Evolutionary conservation across 1,139 yeast species (phyloP).

Genomic region (Candida tropicalis): DNA sequence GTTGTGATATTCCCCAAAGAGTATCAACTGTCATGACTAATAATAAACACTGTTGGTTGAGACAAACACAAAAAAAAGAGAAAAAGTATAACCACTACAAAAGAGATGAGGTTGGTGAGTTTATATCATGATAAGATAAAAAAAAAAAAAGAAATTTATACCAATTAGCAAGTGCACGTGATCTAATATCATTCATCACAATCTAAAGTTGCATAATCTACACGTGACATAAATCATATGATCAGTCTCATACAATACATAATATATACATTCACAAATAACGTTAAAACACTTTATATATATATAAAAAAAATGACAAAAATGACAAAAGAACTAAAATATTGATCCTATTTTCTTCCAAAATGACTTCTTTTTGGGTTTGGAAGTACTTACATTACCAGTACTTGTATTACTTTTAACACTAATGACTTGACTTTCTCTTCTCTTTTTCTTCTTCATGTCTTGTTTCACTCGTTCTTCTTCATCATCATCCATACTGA

Average conservation of each 20-base stretch:
- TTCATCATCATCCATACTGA: constrained; percentile 36
- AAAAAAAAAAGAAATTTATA: neutral
- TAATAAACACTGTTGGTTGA: too few relatives aligned
- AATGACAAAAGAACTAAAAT: too few relatives aligned
- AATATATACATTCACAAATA: too few relatives aligned
- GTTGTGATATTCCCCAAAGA: neutral
- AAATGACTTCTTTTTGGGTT: constrained; percentile 28
- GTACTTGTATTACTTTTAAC: constrained; percentile 13
- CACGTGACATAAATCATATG: too few relatives aligned
- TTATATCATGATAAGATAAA: neutral
- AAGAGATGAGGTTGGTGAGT: neutral
- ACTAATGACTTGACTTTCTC: constrained; percentile 13
- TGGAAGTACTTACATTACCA: neutral
- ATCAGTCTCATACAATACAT: too few relatives aligned
- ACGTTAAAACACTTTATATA: too few relatives aligned
- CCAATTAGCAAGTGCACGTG: neutral
- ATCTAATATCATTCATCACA: too few relatives aligned
- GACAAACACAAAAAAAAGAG: too few relatives aligned
- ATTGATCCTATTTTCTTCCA: constrained; percentile 32
- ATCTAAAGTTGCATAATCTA: too few relatives aligned
- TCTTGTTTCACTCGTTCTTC: constrained; percentile 22
- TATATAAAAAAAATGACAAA: too few relatives aligned
- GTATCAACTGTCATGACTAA: neutral
- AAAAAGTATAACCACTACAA: too few relatives aligned
- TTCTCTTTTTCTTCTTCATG: constrained; percentile 14